Base-by-base conservation (phyloP, 306 rosid genomes). In the Benincasa hispida region DNA sequence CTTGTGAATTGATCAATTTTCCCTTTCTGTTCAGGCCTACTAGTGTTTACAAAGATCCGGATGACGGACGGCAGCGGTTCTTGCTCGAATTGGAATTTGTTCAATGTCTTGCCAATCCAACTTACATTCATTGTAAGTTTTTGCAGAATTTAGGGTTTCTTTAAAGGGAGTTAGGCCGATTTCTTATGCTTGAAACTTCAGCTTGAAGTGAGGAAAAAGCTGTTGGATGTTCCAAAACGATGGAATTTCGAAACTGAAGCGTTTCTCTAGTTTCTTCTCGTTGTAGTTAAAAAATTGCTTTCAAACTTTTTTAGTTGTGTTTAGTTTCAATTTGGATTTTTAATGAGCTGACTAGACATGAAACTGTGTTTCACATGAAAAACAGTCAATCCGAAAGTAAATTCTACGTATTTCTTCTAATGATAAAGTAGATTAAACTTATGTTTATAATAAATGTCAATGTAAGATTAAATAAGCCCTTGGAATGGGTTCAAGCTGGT, bases 51-150 rank as follows among this genome's bases (percentile, higher is more conserved):
- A 94, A 90, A 78, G 96, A 94, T 88, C 91, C 97, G 34, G 97
- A 91, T 82, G 97, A 94, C 21, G 97, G 98, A 28, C 88, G 89
- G 34, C 98, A 94, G 65, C 89, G 96, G 15, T 90, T 91, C 87
- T 82, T 91, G 86, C 97, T 94, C 72, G 98, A 94, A 86, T 81
- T 94, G 88, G 96, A 94, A 84, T 91, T 94, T 74, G 87, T 94
- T 75, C 98, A 94, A 74, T 91, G 97, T 78, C 91, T 94, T 69
- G 91, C 98, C 12, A 94, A 94, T 80, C 98, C 98, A 41, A 94
- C 95, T 76, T 94, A 90, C 79, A 94, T 94, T 76, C 98, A 94
- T 82, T 91, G 96, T 91, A 83, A 34, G 91, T 61, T 82, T 22
- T 68, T 65, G 5, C 42, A 56, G 12, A 62, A 48, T 67, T 61